Evolutionary conservation across 108 stramenopile species (phyloP).

Genomic region (Poteriospumella lacustris): DNA sequence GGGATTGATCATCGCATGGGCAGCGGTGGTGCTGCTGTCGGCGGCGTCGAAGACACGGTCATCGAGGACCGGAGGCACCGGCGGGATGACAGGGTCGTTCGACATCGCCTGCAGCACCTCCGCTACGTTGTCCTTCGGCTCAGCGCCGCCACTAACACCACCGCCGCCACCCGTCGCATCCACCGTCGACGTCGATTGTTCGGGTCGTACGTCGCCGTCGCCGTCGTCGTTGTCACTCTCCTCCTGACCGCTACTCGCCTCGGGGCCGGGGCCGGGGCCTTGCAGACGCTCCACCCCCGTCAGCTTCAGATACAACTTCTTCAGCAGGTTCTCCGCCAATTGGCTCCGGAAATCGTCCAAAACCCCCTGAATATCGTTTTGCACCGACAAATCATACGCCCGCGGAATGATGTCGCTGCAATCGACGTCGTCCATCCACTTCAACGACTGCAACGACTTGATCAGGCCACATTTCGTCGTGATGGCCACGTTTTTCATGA

Average conservation of each 20-base stretch:
- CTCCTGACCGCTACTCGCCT: not conserved
- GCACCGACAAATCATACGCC: constrained; percentile 50
- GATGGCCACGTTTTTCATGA: constrained; percentile 51
- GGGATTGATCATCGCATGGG: not conserved
- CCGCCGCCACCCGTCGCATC: no score
- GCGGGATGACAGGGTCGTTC: no score
- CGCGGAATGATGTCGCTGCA: constrained; percentile 48
- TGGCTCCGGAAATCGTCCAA: constrained; percentile 52
- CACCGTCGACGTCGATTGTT: no score
- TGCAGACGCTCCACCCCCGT: not conserved
- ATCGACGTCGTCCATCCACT: constrained; percentile 45
- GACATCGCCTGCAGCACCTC: no score
- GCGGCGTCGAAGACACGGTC: no score
- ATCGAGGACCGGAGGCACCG: no score
- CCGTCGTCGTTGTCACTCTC: no score
- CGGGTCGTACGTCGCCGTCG: no score
- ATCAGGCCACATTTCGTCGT: constrained; percentile 56
- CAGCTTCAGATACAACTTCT: constrained; percentile 32
- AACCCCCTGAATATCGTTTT: constrained; percentile 35
- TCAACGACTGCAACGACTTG: constrained; percentile 38
- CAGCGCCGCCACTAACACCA: no score
- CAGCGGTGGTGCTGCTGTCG: no score
- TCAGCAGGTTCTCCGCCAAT: constrained; percentile 44
- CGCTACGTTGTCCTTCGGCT: no score
- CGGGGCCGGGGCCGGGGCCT: not conserved